A percentile compares a stretch with the other conserved stretches of the same genome.
These are phyloP conservation scores for Gautieria morchelliformis DNA, from an alignment of 768 basidiomycete species.

Conservation along the genomic window DNA sequence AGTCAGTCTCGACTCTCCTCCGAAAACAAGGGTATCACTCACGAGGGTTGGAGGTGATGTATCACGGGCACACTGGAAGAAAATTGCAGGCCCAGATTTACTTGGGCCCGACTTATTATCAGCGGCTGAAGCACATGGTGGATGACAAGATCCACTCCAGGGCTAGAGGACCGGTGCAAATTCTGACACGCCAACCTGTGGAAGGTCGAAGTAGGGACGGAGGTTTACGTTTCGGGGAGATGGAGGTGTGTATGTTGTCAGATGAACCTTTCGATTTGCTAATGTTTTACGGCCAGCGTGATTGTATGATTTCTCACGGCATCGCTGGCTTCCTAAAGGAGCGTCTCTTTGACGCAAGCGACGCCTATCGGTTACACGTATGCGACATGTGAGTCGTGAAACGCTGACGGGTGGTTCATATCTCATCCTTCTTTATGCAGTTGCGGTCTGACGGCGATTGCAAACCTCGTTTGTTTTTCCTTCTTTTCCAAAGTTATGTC, in stretches of 20 bases:
- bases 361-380: slow-evolving; percentile 89
- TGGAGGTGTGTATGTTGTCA: slow-evolving; percentile 49
- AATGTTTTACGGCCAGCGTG: slow-evolving; percentile 35
- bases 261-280: neutral
- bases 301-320: slow-evolving; percentile 99
- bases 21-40: slow-evolving; percentile 90
- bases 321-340: slow-evolving; percentile 98
- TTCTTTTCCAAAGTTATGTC: slow-evolving; percentile 11
- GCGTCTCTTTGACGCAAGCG: slow-evolving; percentile 87
- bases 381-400: slow-evolving; percentile 77
- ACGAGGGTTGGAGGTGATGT: slow-evolving; percentile 96
- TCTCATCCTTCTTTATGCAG: slow-evolving; percentile 28
- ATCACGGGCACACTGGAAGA: slow-evolving; percentile 96
- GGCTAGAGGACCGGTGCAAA: slow-evolving; percentile 95
- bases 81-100: slow-evolving; percentile 98
- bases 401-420: neutral
- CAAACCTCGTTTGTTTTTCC: slow-evolving; percentile 69
- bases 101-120: slow-evolving; percentile 98
- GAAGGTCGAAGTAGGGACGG: slow-evolving; percentile 98
- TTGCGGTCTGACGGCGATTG: slow-evolving; percentile 94
- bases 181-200: slow-evolving; percentile 93
- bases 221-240: slow-evolving; percentile 99
- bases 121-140: slow-evolving; percentile 99
- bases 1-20: slow-evolving; percentile 90
- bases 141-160: slow-evolving; percentile 99